Conservation (phyloP, 2,329 filamentous ascomycete genomes). For the Claviceps paspali region DNA sequence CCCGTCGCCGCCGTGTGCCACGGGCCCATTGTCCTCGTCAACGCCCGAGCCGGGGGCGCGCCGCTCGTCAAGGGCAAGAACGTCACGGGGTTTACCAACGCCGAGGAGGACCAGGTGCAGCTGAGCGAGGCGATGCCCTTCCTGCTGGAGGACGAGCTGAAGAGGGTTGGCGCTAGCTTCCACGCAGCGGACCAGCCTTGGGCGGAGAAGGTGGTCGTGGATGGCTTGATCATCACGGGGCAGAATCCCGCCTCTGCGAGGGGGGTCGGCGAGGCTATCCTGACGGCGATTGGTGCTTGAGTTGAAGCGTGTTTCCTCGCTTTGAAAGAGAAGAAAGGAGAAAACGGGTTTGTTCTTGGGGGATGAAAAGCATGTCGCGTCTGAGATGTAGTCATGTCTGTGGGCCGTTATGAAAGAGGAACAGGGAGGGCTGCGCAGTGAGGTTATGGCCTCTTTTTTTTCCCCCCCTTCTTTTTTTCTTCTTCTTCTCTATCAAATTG, state of each 20-base stretch:
- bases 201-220: constrained; percentile 32
- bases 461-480: no score
- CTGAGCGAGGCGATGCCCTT: constrained; percentile 41
- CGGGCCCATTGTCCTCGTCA: constrained; percentile 48
- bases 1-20: constrained; percentile 54
- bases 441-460: no score
- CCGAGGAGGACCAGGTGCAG: constrained; percentile 33
- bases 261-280: constrained; percentile 34
- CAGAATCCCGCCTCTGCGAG: constrained; percentile 41
- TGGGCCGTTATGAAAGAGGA: no score
- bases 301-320: no score
- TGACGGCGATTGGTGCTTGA: constrained; percentile 25
- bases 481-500: no score
- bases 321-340: not conserved
- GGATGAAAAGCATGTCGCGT: no score
- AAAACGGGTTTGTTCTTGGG: no score
- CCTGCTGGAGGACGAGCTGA: constrained; percentile 39
- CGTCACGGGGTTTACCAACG: constrained; percentile 48
- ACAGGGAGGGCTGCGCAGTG: no score
- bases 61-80: constrained; percentile 38
- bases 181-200: constrained; percentile 37
- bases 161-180: constrained; percentile 36
- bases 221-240: constrained; percentile 38
- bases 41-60: constrained; percentile 30
- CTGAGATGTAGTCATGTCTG: no score